These are phyloP conservation scores for Aspergillus thermomutatus DNA, from an alignment of 2,329 filamentous ascomycete genomes.

Conservation along the genomic window DNA sequence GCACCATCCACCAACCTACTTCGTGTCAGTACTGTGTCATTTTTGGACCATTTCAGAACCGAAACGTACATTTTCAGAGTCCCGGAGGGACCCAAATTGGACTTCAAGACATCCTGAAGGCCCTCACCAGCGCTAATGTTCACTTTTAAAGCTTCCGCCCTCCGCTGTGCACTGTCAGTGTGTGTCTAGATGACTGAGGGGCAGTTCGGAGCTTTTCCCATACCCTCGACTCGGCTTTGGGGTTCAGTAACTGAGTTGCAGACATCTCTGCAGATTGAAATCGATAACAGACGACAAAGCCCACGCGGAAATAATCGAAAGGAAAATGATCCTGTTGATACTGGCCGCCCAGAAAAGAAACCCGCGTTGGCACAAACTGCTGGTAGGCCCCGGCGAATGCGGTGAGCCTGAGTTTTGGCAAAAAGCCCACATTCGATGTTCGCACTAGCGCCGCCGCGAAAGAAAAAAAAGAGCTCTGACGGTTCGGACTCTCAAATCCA, in stretches of 20 bases:
- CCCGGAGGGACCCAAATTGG: slow-evolving; percentile 88
- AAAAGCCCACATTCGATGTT: slow-evolving; percentile 42
- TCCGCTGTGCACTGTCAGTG: slow-evolving; percentile 64
- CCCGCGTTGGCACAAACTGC: slow-evolving; percentile 24
- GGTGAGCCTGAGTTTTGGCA: slow-evolving; percentile 37
- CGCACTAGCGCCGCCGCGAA: slow-evolving; percentile 39
- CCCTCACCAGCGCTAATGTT: slow-evolving; percentile 97
- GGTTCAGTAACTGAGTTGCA: slow-evolving; percentile 95
- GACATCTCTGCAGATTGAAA: slow-evolving; percentile 63
- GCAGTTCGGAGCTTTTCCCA: slow-evolving; percentile 39
- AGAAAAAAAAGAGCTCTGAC: slow-evolving; percentile 40
- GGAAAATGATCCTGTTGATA: slow-evolving; percentile 20
- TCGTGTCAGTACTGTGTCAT: slow-evolving; percentile 26
- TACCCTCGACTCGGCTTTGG: slow-evolving; percentile 96
- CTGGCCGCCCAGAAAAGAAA: slow-evolving; percentile 18
- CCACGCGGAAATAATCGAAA: slow-evolving; percentile 20
- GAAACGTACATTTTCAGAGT: slow-evolving; percentile 84
- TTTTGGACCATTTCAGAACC: background rate
- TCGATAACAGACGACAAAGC: slow-evolving; percentile 22
- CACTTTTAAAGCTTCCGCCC: slow-evolving; percentile 92
- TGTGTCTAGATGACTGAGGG: slow-evolving; percentile 30
- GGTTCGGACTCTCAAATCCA: slow-evolving; percentile 32
- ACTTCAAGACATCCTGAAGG: slow-evolving; percentile 88
- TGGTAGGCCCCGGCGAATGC: slow-evolving; percentile 30
- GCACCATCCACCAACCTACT: slow-evolving; percentile 60